Percentiles rank a stretch among this genome's conserved stretches.
phyloP scores from a whole-genome alignment of 139 green algal genomes.

The Klebsormidium nitens region DNA sequence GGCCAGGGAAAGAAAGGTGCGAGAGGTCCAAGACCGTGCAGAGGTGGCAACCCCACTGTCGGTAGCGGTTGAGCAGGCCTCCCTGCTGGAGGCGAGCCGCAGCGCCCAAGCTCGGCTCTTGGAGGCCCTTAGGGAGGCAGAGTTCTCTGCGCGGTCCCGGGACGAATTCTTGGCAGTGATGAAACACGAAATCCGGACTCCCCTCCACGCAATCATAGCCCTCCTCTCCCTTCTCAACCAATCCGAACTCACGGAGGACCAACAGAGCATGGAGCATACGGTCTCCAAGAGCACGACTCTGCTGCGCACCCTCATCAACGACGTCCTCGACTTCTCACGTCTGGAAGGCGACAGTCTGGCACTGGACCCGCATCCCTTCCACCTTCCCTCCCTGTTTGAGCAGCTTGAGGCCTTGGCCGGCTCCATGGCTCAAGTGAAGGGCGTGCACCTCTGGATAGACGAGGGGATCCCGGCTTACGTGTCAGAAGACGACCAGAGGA shows the following conservation, averaged over 20 bases:
- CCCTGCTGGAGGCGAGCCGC: too few relatives aligned
- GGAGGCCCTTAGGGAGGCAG: conserved; percentile 2
- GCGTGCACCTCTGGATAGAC: too few relatives aligned
- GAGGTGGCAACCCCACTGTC: too few relatives aligned
- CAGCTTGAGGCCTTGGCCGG: too few relatives aligned
- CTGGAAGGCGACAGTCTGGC: conserved; percentile 23
- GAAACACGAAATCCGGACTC: conserved; percentile 37
- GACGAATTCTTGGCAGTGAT: conserved; percentile 39
- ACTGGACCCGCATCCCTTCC: too few relatives aligned
- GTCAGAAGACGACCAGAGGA: neutral
- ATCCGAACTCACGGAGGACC: neutral
- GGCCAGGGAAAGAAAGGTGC: too few relatives aligned
- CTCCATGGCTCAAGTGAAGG: too few relatives aligned
- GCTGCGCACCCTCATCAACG: neutral
- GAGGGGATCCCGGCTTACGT: too few relatives aligned
- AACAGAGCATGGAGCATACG: neutral
- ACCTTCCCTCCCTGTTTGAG: too few relatives aligned
- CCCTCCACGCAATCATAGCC: conserved; percentile 34
- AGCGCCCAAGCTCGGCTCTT: too few relatives aligned
- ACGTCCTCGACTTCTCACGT: neutral
- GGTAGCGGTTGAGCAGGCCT: too few relatives aligned
- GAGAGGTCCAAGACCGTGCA: too few relatives aligned
- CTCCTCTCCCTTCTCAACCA: conserved; percentile 25
- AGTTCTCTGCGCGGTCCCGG: conserved; percentile 19
- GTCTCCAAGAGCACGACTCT: neutral